phyloP scores from a whole-genome alignment of 2,329 filamentous ascomycete genomes.

The Penicillium brasilianum region DNA sequence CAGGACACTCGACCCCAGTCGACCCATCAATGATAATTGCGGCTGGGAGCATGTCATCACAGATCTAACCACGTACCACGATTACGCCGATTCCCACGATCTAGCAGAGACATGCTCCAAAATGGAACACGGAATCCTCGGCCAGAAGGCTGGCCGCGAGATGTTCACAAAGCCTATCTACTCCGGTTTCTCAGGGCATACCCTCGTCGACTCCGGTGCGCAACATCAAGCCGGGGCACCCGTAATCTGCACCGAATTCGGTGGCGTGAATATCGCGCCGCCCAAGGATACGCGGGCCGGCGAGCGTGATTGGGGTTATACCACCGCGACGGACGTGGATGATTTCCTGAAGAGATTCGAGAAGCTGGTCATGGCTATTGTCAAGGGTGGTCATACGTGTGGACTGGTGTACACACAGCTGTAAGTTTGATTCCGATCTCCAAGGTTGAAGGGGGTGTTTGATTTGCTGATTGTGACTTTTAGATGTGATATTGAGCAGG shows the following conservation, averaged over 20 bases:
- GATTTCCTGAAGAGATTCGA: conserved; percentile 65
- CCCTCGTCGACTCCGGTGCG: conserved; percentile 54
- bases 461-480: background rate
- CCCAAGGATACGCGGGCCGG: conserved; percentile 47
- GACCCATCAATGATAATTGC: conserved; percentile 73
- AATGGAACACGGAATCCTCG: conserved; percentile 58
- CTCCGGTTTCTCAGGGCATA: conserved; percentile 43
- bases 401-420: conserved; percentile 71
- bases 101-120: conserved; percentile 61
- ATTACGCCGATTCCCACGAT: conserved; percentile 65
- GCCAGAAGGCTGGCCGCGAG: conserved; percentile 56
- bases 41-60: conserved; percentile 72
- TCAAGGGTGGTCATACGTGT: conserved; percentile 61
- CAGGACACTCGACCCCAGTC: conserved; percentile 63
- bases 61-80: conserved; percentile 70
- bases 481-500: conserved; percentile 66
- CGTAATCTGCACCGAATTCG: conserved; percentile 70
- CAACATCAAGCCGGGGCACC: conserved; percentile 61
- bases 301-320: conserved; percentile 69
- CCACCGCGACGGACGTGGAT: conserved; percentile 64
- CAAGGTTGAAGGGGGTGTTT: conserved; percentile 31
- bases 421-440: conserved; percentile 44
- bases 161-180: conserved; percentile 59
- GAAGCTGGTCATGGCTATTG: conserved; percentile 63
- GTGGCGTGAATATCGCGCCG: conserved; percentile 68